Evolutionary conservation across 148 eudicot species (phyloP), one percentile per base, ranked within the genome.

Genomic region (Linanthus parryae): DNA sequence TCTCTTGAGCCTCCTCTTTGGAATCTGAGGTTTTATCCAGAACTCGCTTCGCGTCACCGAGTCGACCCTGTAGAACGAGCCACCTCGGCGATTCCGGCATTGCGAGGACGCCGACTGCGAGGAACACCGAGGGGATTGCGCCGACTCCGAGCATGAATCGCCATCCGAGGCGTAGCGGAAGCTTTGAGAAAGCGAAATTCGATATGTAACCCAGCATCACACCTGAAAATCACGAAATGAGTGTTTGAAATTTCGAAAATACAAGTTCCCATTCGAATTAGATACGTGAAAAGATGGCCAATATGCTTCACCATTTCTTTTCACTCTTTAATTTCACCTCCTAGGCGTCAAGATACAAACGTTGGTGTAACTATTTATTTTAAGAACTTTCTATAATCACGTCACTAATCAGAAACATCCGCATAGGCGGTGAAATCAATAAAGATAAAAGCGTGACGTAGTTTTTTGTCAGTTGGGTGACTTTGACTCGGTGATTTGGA

Each of bases 61-160:
- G 81, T 27, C 88, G 71, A 0, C 96, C 96, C 45, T 81, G 88
- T 77, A 88, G 66, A 16, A 88, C 85, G 16, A 88, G 74, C 96
- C 96, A 88, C 21, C 96, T 63, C 0, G 96, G 96, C 0, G 91
- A 83, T 57, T 87, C 95, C 0, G 95, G 87, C 91, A 87, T 77
- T 35, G 67, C 76, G 7, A 87, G 57, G 2, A 80, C 95, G 0
- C 71, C 82, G 8, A 83, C 4, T 0, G 76, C 84, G 1, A 87
- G 41, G 48, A 77, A 46, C 7, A 83, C 41, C 19, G 90, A 77
- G 0, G 95, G 95, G 39, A 83, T 40, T 0, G 87, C 95, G 8
- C 84, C 87, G 36, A 78, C 54, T 16, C 91, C 95, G 21, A 87
- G 80, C 95, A 87, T 87, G 54, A 83, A 58, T 36, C 95, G 70